Evolutionary conservation across 78 protist species (phyloP), one percentile per base, ranked within the genome.

Genomic region (Bodo saltans): DNA sequence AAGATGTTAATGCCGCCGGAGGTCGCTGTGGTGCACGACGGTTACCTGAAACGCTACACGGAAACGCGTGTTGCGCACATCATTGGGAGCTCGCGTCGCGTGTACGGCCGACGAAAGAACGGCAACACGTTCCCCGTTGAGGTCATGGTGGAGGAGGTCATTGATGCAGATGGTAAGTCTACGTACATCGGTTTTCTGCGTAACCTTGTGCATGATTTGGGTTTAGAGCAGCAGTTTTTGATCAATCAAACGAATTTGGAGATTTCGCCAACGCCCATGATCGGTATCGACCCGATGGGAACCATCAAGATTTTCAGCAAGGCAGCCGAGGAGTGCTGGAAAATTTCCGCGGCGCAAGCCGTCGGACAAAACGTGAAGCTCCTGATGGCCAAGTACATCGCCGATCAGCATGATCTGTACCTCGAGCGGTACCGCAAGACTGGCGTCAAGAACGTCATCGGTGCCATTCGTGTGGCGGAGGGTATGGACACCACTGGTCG

Each of bases 381-480:
- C 32, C 8, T 80, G 21, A 47, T 80, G 69, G 73, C 84, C 40
- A 1, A 3, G n/a, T 35, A 72, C 37, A 34, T 17, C 23, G 76
- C 76, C 29, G 37, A 26, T 4, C 76, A 38, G 42, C 76, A 72
- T 41, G 42, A 72, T 28, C 52, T 3, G 12, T 72, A 72, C 42
- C 76, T 72, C 52, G 52, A 34, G 76, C 39, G 76, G 26, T 72
- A 72, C 76, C 76, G 39, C 76, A 32, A 72, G 76, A 72, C 76
- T 1, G 76, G 76, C 3, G 76, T 72, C 34, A 72, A 72, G 76
- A 2, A 12, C n/a, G 40, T 72, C 37, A 27, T 72, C 37, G 40
- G 26, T 25, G 23, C 3, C 42, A 21, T 2, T 4, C 40, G 34
- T 3, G 37, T 37, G 42, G 37, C 37, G 34, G 3, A 25, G 76